These are phyloP conservation scores for Leccinum subatratum DNA, from an alignment of 1,284 basidiomycete species.

Conservation along the genomic window DNA sequence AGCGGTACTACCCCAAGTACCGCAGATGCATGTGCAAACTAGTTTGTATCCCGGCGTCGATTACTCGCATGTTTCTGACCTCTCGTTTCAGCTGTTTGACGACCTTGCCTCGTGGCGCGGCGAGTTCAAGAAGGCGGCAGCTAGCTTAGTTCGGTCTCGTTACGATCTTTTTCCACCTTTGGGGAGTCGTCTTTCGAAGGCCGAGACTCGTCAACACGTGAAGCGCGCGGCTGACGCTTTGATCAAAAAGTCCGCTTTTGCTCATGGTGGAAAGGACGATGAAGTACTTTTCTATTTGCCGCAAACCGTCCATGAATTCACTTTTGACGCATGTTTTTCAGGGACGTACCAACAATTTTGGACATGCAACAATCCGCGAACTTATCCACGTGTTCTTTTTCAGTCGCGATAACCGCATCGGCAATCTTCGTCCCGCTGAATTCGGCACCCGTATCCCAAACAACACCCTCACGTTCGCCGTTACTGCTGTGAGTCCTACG, in stretches of 20 bases:
- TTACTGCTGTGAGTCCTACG: background rate
- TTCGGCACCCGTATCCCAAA: background rate
- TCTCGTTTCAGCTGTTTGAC: too few species aligned
- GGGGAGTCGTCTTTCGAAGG: background rate
- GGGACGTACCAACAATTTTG: background rate
- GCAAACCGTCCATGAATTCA: too few species aligned
- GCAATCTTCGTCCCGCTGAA: background rate
- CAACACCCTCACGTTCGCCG: too few species aligned
- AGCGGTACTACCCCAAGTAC: too few species aligned
- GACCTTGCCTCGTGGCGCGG: too few species aligned
- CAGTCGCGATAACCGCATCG: background rate
- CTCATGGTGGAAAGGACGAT: background rate
- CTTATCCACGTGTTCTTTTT: background rate
- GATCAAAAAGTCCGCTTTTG: background rate
- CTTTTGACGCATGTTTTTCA: background rate
- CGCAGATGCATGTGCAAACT: too few species aligned
- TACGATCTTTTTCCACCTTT: background rate
- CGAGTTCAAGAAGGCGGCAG: background rate
- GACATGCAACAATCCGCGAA: background rate
- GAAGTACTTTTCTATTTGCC: background rate
- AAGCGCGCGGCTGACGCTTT: background rate
- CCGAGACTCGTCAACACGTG: background rate
- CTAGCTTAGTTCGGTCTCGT: background rate
- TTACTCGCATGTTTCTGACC: too few species aligned
- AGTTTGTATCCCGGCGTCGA: too few species aligned